A percentile compares a stretch with the other conserved stretches of the same genome.
phyloP scores from a whole-genome alignment of 495 filamentous ascomycete species.

The Xylaria nigripes region DNA sequence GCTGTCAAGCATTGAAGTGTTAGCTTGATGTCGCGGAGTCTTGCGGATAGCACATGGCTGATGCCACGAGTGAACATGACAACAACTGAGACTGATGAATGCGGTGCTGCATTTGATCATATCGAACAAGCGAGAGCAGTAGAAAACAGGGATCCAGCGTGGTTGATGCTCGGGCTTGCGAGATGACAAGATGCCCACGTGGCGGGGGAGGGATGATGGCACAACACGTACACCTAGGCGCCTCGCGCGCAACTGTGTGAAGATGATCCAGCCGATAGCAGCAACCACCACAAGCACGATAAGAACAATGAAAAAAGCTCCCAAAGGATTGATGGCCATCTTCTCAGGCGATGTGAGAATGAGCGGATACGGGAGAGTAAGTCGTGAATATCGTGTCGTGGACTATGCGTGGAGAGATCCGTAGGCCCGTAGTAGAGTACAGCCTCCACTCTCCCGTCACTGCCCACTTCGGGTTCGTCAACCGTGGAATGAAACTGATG shows the following conservation, averaged over 20 bases:
- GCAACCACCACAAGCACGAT: constrained; percentile 41
- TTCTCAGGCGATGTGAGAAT: constrained; percentile 3
- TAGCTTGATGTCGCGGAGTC: constrained; percentile 5
- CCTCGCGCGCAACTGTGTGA: constrained; percentile 52
- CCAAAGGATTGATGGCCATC: constrained; percentile 35
- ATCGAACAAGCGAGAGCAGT: not conserved
- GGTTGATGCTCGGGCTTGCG: constrained; percentile 6
- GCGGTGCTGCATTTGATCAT: not conserved
- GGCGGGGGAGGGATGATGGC: constrained; percentile 14
- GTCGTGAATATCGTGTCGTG: not conserved
- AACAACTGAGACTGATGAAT: not conserved
- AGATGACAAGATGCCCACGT: constrained; percentile 23
- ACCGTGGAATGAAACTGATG: not conserved
- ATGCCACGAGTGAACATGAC: not conserved
- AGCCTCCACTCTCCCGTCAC: not conserved
- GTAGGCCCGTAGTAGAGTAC: not conserved
- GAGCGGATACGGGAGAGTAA: not conserved
- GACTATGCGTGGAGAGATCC: not conserved
- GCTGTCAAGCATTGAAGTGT: constrained; percentile 24
- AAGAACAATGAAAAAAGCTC: constrained; percentile 42
- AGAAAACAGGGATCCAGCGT: not conserved
- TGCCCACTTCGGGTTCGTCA: not conserved
- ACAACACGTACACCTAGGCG: constrained; percentile 46
- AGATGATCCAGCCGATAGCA: constrained; percentile 44
- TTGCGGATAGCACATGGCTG: not conserved